Percentiles rank a stretch among this genome's conserved stretches.
These are phyloP conservation scores for Oenanthe sinensis DNA, from an alignment of 129 eudicot species.

Conservation along the genomic window DNA sequence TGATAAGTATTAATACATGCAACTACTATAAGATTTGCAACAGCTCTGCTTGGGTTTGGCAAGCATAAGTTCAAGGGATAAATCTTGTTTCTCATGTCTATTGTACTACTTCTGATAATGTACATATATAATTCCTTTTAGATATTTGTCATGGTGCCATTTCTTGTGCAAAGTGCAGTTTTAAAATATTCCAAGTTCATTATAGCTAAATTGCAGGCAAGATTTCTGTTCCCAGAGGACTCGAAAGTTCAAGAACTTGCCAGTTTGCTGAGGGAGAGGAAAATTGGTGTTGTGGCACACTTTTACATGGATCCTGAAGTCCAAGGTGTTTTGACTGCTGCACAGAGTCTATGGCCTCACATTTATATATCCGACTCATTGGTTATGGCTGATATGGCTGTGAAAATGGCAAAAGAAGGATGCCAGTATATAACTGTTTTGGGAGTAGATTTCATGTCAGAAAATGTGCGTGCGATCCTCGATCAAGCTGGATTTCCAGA, in stretches of 20 bases:
- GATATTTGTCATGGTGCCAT: neutral
- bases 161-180: neutral
- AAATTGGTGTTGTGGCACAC: constrained; percentile 92
- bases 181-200: constrained; percentile 14
- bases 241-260: constrained; percentile 64
- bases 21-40: neutral
- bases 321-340: constrained; percentile 94
- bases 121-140: neutral
- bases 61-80: neutral
- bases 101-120: neutral
- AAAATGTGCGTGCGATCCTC: constrained; percentile 94
- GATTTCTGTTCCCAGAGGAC: constrained; percentile 70
- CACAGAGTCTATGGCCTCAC: constrained; percentile 92
- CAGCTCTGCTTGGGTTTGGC: neutral
- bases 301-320: constrained; percentile 99
- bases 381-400: constrained; percentile 98
- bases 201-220: constrained; percentile 59
- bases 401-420: constrained; percentile 90
- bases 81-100: neutral
- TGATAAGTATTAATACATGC: neutral
- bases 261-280: constrained; percentile 64
- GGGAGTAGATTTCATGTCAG: constrained; percentile 97
- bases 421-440: constrained; percentile 74
- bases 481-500: constrained; percentile 89
- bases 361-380: constrained; percentile 91